Percentiles rank a stretch among this genome's conserved stretches.
These are phyloP conservation scores for Lachancea thermotolerans DNA, from an alignment of 805 yeast genomes.

Conservation along the genomic window DNA sequence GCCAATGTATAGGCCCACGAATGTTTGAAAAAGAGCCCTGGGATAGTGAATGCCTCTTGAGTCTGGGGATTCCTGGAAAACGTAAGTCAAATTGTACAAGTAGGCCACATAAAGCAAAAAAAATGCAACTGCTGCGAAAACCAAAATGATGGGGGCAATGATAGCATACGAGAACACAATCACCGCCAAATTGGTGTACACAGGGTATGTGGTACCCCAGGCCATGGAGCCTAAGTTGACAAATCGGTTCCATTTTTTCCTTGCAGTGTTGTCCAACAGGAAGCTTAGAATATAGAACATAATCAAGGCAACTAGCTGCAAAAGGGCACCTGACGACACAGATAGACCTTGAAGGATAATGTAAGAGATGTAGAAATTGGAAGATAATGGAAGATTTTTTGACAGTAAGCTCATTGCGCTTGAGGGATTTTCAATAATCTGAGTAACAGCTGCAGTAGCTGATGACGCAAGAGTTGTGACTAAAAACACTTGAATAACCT, in stretches of 20 bases:
- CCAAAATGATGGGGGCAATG: slow-evolving; percentile 75
- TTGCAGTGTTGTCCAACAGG: slow-evolving; percentile 53
- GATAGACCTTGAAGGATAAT: slow-evolving; percentile 63
- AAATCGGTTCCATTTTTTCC: slow-evolving; percentile 62
- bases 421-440: slow-evolving; percentile 52
- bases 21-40: slow-evolving; percentile 79
- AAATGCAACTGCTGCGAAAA: slow-evolving; percentile 69
- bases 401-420: slow-evolving; percentile 54
- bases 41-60: slow-evolving; percentile 80
- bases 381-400: slow-evolving; percentile 62
- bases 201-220: slow-evolving; percentile 80
- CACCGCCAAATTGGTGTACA: slow-evolving; percentile 63
- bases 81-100: slow-evolving; percentile 70
- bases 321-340: slow-evolving; percentile 55
- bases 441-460: slow-evolving; percentile 59
- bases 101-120: slow-evolving; percentile 67
- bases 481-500: slow-evolving; percentile 63
- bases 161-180: slow-evolving; percentile 62
- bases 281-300: slow-evolving; percentile 53
- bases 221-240: slow-evolving; percentile 42
- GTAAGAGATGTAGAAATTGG: slow-evolving; percentile 67
- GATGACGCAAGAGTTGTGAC: slow-evolving; percentile 68
- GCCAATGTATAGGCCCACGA: slow-evolving; percentile 83
- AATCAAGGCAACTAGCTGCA: slow-evolving; percentile 54
- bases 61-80: slow-evolving; percentile 60